phyloP scores from a whole-genome alignment of 1,284 basidiomycete genomes.

The Rhodotorula mucilaginosa region DNA sequence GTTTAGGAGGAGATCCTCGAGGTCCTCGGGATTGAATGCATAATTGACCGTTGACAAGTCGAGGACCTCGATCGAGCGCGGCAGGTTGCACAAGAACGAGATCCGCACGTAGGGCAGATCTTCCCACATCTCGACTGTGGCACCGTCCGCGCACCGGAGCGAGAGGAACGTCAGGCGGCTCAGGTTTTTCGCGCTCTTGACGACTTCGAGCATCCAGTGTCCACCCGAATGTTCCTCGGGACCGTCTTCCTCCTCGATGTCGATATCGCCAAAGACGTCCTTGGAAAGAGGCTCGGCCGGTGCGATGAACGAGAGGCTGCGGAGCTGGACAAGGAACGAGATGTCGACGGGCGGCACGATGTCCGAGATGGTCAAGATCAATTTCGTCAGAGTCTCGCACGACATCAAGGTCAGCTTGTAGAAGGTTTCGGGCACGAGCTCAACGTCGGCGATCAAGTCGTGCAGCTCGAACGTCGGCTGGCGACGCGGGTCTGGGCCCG shows the following conservation, averaged over 20 bases:
- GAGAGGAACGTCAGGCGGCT: background rate
- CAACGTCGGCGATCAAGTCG: constrained; percentile 12
- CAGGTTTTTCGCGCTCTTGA: background rate
- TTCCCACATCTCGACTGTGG: too few species aligned
- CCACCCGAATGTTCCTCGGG: too few species aligned
- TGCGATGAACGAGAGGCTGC: background rate
- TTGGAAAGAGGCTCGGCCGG: background rate
- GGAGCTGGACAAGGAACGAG: background rate
- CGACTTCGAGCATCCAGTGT: background rate
- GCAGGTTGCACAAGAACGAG: too few species aligned
- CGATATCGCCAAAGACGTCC: background rate
- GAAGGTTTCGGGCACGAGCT: constrained; percentile 54
- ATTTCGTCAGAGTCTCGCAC: background rate
- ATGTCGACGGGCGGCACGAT: too few species aligned
- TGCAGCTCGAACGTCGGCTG: background rate
- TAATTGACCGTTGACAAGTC: too few species aligned
- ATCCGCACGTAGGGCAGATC: too few species aligned
- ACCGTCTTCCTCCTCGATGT: background rate
- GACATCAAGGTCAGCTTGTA: background rate
- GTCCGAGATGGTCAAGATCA: background rate
- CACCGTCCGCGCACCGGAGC: background rate
- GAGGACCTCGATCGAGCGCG: too few species aligned
- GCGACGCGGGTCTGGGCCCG: background rate
- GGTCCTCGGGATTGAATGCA: too few species aligned
- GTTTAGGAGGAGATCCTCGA: too few species aligned